phyloP scores from a whole-genome alignment of 768 basidiomycete species.

The Rhodosporidiobolus sp. region DNA sequence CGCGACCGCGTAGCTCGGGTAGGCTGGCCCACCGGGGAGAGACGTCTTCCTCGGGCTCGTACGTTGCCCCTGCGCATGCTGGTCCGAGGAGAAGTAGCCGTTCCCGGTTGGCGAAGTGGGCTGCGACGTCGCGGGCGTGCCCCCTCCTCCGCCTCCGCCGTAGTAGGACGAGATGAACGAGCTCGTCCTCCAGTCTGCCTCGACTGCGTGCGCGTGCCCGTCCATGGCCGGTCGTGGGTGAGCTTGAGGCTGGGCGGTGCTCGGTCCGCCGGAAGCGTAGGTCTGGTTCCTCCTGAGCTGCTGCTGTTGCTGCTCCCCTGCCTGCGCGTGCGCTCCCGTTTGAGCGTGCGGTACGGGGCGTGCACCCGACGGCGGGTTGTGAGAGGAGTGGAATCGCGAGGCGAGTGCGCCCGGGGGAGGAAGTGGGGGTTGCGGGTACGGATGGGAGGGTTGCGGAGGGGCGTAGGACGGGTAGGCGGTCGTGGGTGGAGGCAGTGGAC shows the following conservation, averaged over 20 bases:
- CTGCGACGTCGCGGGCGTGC: not conserved
- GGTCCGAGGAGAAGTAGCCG: not conserved
- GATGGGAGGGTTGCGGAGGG: not conserved
- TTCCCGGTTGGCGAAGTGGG: not conserved
- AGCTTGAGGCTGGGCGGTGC: not conserved
- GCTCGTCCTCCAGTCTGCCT: slow-evolving; percentile 2
- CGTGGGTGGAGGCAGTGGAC: too few relatives aligned
- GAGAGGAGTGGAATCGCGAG: not conserved
- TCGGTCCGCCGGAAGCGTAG: too few relatives aligned
- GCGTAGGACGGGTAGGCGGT: not conserved
- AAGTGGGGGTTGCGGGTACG: not conserved
- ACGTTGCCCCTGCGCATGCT: too few relatives aligned
- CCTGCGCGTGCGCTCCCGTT: too few relatives aligned
- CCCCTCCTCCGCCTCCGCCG: too few relatives aligned
- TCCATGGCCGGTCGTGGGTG: too few relatives aligned
- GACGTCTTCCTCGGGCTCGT: too few relatives aligned
- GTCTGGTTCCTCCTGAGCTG: not conserved
- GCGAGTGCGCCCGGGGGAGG: not conserved
- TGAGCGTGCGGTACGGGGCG: too few relatives aligned
- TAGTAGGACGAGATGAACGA: slow-evolving; percentile 15
- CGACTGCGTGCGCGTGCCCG: not conserved
- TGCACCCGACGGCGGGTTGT: not conserved
- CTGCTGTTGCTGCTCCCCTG: not conserved
- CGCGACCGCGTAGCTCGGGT: not conserved
- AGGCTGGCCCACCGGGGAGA: too few relatives aligned